Evolutionary conservation across 345 rosid species (phyloP).

Genomic region (Camelina sativa): DNA sequence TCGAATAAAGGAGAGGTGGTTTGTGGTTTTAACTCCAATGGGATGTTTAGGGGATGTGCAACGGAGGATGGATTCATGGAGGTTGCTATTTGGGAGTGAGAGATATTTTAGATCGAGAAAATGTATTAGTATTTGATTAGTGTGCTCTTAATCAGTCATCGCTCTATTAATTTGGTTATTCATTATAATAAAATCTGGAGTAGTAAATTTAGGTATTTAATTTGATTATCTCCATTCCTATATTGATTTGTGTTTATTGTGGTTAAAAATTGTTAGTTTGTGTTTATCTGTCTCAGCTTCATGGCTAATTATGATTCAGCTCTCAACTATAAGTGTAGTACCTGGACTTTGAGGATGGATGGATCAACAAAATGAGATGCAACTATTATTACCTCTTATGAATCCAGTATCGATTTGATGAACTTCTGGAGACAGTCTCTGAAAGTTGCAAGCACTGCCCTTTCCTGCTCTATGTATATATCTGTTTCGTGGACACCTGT

Average conservation of each 20-base stretch:
- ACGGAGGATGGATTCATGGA: conserved; percentile 92
- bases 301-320: neutral
- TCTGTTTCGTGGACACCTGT: neutral
- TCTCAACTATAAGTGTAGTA: neutral
- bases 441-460: conserved; percentile 49
- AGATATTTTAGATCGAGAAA: neutral
- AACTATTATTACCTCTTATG: conserved; percentile 40
- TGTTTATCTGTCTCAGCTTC: neutral
- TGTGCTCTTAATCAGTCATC: neutral
- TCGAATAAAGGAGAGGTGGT: conserved; percentile 85
- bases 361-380: neutral
- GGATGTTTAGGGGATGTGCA: conserved; percentile 93
- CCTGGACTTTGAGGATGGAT: neutral
- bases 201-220: conserved; percentile 1
- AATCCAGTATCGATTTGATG: conserved; percentile 28
- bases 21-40: conserved; percentile 75
- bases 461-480: conserved; percentile 47
- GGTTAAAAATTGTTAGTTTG: neutral
- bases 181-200: neutral
- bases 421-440: conserved; percentile 47
- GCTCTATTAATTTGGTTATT: neutral
- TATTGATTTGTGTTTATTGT: conserved; percentile 9
- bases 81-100: conserved; percentile 71
- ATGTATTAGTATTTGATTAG: conserved; percentile 19
- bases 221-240: neutral